Evolutionary conservation across 139 green algal species (phyloP).

Genomic region (Haematococcus sp.): DNA sequence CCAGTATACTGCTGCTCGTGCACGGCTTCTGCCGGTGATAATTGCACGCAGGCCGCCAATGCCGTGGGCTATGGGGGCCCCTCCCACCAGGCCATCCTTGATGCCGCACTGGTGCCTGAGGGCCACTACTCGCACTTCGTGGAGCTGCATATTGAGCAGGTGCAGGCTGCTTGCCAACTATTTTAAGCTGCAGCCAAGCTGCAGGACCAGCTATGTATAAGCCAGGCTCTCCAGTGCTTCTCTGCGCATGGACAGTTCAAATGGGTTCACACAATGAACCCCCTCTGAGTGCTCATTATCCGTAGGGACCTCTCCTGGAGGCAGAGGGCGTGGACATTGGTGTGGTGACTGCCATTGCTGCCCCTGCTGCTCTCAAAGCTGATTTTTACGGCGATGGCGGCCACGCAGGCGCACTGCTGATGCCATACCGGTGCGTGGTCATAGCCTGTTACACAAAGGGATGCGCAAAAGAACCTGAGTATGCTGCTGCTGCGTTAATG

Average conservation of each 20-base stretch:
- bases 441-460: no score
- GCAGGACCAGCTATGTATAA: no score
- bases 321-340: conserved; percentile 72
- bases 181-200: no score
- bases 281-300: background rate
- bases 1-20: no score
- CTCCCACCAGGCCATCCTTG: conserved; percentile 40
- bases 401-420: conserved; percentile 83
- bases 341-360: conserved; percentile 92
- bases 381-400: conserved; percentile 77
- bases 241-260: no score
- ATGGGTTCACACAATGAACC: background rate
- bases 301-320: conserved; percentile 74
- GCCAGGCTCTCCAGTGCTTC: no score
- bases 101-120: conserved; percentile 20
- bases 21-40: no score
- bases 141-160: conserved; percentile 98
- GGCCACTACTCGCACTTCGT: conserved; percentile 75
- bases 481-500: no score
- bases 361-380: conserved; percentile 78
- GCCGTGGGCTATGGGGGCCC: conserved; percentile 46
- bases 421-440: conserved; percentile 60
- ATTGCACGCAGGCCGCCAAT: conserved; percentile 61
- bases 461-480: no score
- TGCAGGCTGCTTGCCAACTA: conserved; percentile 3